Conservation (phyloP, 257 asterid species). For the Fraxinus americana region DNA sequence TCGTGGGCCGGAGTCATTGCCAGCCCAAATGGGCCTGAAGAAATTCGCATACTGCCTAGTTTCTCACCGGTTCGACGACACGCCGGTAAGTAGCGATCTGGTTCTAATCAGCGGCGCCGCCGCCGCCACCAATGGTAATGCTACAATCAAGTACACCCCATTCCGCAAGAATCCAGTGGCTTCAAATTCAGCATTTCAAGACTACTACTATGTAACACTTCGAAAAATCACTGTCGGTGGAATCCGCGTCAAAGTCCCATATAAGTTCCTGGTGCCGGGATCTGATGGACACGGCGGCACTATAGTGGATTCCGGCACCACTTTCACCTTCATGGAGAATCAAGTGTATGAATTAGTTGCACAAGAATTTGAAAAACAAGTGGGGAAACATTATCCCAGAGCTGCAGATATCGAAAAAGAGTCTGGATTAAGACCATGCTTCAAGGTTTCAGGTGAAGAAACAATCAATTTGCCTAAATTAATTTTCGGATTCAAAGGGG, state of each 20-base stretch:
- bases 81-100: constrained; percentile 41
- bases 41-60: constrained; percentile 55
- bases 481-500: constrained; percentile 49
- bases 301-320: constrained; percentile 57
- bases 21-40: constrained; percentile 48
- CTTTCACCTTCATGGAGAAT: constrained; percentile 50
- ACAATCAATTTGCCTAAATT: constrained; percentile 34
- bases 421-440: constrained; percentile 59
- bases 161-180: constrained; percentile 33
- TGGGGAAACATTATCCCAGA: constrained; percentile 35
- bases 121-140: background rate
- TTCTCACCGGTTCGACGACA: constrained; percentile 53
- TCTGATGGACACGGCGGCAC: constrained; percentile 56
- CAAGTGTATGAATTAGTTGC: constrained; percentile 35
- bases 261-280: constrained; percentile 42
- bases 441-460: constrained; percentile 30
- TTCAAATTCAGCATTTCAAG: constrained; percentile 32
- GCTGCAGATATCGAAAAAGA: constrained; percentile 29
- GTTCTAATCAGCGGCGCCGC: constrained; percentile 24
- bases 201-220: constrained; percentile 48
- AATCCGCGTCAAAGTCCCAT: constrained; percentile 42
- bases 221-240: constrained; percentile 57
- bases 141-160: constrained; percentile 38
- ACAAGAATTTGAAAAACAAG: constrained; percentile 46
- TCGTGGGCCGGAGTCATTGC: constrained; percentile 51